phyloP scores from a whole-genome alignment of 164 flowering plant genomes.

The Liquidambar formosana region DNA sequence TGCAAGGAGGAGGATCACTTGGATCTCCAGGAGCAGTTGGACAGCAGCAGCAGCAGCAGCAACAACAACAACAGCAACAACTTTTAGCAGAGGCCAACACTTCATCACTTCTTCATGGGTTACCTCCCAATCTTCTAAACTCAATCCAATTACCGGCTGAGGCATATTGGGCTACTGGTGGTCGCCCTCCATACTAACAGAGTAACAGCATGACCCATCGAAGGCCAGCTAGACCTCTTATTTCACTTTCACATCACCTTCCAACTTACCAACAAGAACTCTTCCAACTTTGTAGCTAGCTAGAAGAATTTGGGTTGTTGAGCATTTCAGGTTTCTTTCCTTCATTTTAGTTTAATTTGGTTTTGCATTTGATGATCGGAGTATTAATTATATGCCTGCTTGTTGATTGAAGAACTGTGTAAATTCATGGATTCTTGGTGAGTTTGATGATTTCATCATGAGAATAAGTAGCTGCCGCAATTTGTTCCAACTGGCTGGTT shows the following conservation, averaged over 20 bases:
- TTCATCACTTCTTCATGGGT: constrained; percentile 43
- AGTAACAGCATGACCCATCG: neutral
- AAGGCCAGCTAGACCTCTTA: neutral
- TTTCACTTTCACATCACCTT: neutral
- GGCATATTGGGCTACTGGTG: constrained; percentile 50
- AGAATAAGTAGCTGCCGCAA: constrained; percentile 2
- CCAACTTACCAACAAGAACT: constrained; percentile 2
- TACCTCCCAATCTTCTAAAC: constrained; percentile 59
- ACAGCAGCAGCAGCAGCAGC: constrained; percentile 22
- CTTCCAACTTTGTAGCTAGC: constrained; percentile 8
- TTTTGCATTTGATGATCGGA: constrained; percentile 8
- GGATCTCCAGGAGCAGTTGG: constrained; percentile 38
- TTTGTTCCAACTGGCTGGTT: neutral
- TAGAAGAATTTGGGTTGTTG: constrained; percentile 15
- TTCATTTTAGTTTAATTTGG: neutral
- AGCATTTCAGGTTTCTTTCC: constrained; percentile 15
- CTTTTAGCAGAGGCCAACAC: constrained; percentile 23
- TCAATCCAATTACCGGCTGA: constrained; percentile 55
- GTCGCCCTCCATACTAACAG: constrained; percentile 49
- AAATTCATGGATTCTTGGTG: constrained; percentile 17
- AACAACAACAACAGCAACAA: constrained; percentile 29
- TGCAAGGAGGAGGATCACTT: constrained; percentile 26
- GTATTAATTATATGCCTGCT: constrained; percentile 3
- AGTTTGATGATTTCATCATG: constrained; percentile 12
- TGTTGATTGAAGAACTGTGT: constrained; percentile 14